Conservation (phyloP, 257 asterid species). For the Petrea volubilis region DNA sequence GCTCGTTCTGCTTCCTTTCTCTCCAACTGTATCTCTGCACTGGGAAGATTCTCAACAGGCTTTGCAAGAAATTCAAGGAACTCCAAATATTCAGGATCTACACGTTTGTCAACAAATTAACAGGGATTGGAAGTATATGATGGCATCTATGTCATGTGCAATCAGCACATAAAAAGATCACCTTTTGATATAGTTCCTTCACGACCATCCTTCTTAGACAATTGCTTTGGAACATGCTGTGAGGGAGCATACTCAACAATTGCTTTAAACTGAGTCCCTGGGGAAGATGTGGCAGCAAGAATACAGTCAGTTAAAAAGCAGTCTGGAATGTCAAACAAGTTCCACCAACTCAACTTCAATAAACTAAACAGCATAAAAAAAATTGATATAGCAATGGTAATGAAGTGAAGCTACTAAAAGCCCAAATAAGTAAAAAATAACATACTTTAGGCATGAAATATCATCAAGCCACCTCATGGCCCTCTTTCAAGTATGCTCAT, state of each 20-base stretch:
- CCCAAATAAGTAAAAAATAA: not conserved
- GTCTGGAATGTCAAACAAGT: not conserved
- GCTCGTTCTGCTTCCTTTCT: constrained; percentile 87
- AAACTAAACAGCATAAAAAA: not conserved
- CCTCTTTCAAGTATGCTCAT: constrained; percentile 1
- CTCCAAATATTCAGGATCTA: constrained; percentile 91
- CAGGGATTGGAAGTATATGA: constrained; percentile 25
- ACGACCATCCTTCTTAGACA: constrained; percentile 81
- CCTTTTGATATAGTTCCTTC: constrained; percentile 82
- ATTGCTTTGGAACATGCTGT: constrained; percentile 75
- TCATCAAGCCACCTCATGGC: constrained; percentile 14
- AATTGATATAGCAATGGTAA: not conserved
- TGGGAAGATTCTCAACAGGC: constrained; percentile 88
- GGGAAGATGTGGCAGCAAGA: constrained; percentile 11
- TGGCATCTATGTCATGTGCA: constrained; percentile 26
- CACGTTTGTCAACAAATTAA: constrained; percentile 37
- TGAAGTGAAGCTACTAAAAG: constrained; percentile 4
- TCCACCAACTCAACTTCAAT: not conserved
- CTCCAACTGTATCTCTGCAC: constrained; percentile 93
- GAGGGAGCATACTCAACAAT: constrained; percentile 90
- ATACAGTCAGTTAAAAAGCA: not conserved
- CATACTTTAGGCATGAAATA: not conserved
- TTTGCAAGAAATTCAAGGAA: constrained; percentile 79
- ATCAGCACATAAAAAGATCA: constrained; percentile 32
- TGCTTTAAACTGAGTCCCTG: constrained; percentile 77